Evolutionary conservation across 148 eudicot species (phyloP).

Genomic region (Selenicereus undatus): DNA sequence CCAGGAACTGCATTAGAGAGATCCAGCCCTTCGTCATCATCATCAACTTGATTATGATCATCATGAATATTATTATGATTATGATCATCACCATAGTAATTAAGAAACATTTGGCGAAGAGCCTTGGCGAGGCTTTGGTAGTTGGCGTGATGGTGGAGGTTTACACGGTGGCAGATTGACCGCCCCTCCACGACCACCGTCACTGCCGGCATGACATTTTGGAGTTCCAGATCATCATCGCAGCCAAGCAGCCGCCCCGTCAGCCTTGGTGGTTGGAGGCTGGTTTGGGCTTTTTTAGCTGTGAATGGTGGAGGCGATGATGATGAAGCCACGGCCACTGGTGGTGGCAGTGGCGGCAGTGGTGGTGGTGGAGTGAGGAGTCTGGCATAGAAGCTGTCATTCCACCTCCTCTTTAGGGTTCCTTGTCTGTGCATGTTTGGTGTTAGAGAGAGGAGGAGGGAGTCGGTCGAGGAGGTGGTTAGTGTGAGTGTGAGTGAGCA

Average conservation of each 20-base stretch:
- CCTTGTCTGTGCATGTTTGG: constrained; percentile 22
- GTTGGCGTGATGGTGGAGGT: constrained; percentile 54
- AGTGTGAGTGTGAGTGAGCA: constrained; percentile 31
- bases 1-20: constrained; percentile 80
- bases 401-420: constrained; percentile 34
- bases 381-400: constrained; percentile 37
- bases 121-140: constrained; percentile 65
- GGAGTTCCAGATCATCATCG: constrained; percentile 22
- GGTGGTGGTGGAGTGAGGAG: constrained; percentile 20
- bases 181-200: constrained; percentile 83
- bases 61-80: constrained; percentile 16
- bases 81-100: constrained; percentile 26
- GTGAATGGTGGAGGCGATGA: background rate
- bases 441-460: background rate
- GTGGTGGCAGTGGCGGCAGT: background rate
- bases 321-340: background rate
- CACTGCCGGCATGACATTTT: constrained; percentile 54
- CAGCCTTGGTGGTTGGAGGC: background rate
- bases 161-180: constrained; percentile 73
- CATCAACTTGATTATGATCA: background rate
- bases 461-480: constrained; percentile 34
- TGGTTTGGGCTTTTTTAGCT: background rate
- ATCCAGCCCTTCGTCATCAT: constrained; percentile 24
- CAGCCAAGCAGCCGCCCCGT: background rate
- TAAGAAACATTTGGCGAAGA: constrained; percentile 52